Conservation (phyloP, 768 basidiomycete genomes). For the Collybia nuda region DNA sequence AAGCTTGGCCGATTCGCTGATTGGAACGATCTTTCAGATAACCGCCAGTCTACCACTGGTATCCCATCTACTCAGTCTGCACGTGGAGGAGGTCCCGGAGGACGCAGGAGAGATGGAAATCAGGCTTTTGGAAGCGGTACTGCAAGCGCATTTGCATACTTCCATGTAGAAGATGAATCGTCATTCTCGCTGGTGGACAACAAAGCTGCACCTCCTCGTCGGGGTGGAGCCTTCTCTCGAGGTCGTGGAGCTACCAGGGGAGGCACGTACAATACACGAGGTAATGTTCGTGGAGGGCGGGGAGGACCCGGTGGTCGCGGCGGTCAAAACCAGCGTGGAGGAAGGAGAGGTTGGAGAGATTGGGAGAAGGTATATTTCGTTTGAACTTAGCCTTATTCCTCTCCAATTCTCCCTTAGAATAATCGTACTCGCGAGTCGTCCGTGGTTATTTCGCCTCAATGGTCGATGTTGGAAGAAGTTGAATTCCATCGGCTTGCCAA, state of each 20-base stretch:
- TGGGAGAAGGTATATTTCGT: constrained; percentile 80
- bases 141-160: constrained; percentile 92
- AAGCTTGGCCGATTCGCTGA: constrained; percentile 97
- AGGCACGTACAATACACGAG: constrained; percentile 39
- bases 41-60: constrained; percentile 55
- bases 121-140: constrained; percentile 90
- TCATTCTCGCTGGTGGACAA: constrained; percentile 96
- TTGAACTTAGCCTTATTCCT: neutral
- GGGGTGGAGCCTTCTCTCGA: constrained; percentile 64
- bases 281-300: constrained; percentile 44
- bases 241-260: constrained; percentile 55
- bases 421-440: constrained; percentile 89
- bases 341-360: constrained; percentile 83
- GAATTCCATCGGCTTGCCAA: constrained; percentile 93
- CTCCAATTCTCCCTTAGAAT: constrained; percentile 42
- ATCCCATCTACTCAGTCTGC: constrained; percentile 42
- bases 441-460: constrained; percentile 87
- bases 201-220: constrained; percentile 68
- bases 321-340: constrained; percentile 47
- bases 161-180: constrained; percentile 97
- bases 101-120: constrained; percentile 71
- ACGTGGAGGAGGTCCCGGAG: constrained; percentile 50
- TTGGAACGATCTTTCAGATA: constrained; percentile 86
- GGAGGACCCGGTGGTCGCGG: constrained; percentile 45
- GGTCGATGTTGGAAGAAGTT: constrained; percentile 96